A percentile compares a stretch with the other conserved stretches of the same genome.
phyloP scores from a whole-genome alignment of 2,329 filamentous ascomycete genomes.

The Pyricularia pennisetigena region DNA sequence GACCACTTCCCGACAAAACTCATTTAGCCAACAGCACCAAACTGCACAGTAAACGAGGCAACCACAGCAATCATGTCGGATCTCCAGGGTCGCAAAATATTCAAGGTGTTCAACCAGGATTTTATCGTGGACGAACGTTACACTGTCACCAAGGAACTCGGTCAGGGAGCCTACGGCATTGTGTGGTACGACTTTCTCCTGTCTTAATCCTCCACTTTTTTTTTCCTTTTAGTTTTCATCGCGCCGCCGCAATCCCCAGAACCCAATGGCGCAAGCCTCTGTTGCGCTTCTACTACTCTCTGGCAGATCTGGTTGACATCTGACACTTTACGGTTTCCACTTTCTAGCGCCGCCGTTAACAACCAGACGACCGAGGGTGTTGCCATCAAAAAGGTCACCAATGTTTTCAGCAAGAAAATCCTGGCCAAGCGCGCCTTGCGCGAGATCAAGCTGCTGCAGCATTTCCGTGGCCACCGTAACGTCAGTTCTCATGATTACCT shows the following conservation, averaged over 20 bases:
- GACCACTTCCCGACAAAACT: neutral
- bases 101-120: slow-evolving; percentile 99
- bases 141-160: slow-evolving; percentile 96
- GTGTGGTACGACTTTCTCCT: slow-evolving; percentile 64
- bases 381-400: slow-evolving; percentile 99
- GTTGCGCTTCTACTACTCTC: neutral
- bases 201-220: neutral
- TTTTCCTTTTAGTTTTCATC: neutral
- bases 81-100: slow-evolving; percentile 63
- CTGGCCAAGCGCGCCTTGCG: slow-evolving; percentile 93
- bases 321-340: slow-evolving; percentile 7
- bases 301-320: neutral
- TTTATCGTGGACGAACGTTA: slow-evolving; percentile 98
- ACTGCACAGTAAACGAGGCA: neutral
- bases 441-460: slow-evolving; percentile 97
- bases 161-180: slow-evolving; percentile 96
- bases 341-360: slow-evolving; percentile 76
- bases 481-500: slow-evolving; percentile 35
- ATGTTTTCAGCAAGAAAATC: slow-evolving; percentile 99
- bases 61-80: slow-evolving; percentile 19
- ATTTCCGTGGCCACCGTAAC: slow-evolving; percentile 87
- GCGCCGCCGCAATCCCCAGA: neutral
- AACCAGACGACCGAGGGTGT: slow-evolving; percentile 85
- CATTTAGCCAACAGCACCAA: too few relatives aligned
- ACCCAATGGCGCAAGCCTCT: neutral